Evolutionary conservation across 306 rosid genomes (phyloP), one percentile per base, ranked within the genome.

Genomic region (Sindora glabra): DNA sequence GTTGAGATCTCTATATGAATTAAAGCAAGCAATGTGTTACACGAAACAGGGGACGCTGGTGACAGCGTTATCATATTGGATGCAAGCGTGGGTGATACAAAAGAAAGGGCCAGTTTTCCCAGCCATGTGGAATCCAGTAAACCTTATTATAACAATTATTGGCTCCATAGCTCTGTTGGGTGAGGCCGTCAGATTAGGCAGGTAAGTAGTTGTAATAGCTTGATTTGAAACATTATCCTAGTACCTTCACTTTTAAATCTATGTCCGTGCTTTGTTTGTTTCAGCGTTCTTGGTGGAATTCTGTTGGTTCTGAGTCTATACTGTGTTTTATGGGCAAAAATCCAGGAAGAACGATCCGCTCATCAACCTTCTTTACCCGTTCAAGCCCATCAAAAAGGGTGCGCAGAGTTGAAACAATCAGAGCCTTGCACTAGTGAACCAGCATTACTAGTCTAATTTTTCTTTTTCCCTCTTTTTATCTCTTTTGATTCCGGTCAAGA

Each of bases 71-170:
- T 32, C 47, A 2, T 76, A 68, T 41, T 67, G 67, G 58, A 10
- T 74, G 42, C 83, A 74, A 71, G 39, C 76, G 22, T 64, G 77
- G 73, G 71, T 68, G 51, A 51, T 74, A 24, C 61, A 75, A 36
- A 64, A 72, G 57, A 75, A 67, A 65, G 84, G 84, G 8, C 80
- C 80, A 33, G 70, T 84, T 27, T 80, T 81, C 49, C 41, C 62
- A 10, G 76, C 74, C 6, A 55, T 73, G 64, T 80, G 82, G 77
- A 82, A 56, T 24, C 87, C 90, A 14, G 36, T 84, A 2, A 81
- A 68, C 42, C 74, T 77, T 33, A 30, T 75, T 13, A 33, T 84
- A 16, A 76, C 82, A 9, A 66, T 68, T 0, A 34, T 64, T n/a
- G 82, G 80, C 47, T 84, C 84, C 2, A 21, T 74, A 9, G 42